These are phyloP conservation scores for Calonectria henricotiae DNA, from an alignment of 2,329 filamentous ascomycete genomes.

Conservation along the genomic window DNA sequence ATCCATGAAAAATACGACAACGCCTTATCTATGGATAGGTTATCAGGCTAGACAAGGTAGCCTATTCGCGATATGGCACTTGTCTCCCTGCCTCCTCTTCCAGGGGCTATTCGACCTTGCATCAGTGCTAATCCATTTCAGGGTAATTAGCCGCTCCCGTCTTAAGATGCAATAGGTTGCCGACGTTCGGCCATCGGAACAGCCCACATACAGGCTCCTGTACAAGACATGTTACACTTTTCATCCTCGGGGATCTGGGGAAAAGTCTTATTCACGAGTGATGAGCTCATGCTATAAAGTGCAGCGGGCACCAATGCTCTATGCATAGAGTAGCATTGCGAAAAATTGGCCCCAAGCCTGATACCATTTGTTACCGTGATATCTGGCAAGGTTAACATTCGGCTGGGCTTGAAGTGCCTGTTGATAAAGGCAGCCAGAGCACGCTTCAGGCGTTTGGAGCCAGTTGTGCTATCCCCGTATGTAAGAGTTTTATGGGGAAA, in stretches of 20 bases:
- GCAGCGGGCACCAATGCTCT: conserved; percentile 3
- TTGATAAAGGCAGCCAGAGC: neutral
- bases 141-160: neutral
- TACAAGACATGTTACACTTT: neutral
- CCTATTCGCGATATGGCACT: neutral
- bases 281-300: conserved; percentile 14
- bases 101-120: neutral
- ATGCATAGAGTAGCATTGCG: neutral
- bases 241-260: neutral
- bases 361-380: conserved; percentile 10
- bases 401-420: neutral
- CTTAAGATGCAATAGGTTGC: neutral
- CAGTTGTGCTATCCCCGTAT: conserved; percentile 4
- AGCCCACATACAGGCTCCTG: too few relatives aligned
- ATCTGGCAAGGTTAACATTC: neutral
- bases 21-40: neutral
- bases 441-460: neutral
- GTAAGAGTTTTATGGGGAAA: neutral
- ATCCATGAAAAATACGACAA: too few relatives aligned
- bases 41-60: neutral
- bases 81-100: neutral
- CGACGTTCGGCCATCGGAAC: too few relatives aligned
- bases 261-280: neutral
- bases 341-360: neutral
- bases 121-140: neutral